Conservation (phyloP, 257 asterid species). For the Petunia axillaris region DNA sequence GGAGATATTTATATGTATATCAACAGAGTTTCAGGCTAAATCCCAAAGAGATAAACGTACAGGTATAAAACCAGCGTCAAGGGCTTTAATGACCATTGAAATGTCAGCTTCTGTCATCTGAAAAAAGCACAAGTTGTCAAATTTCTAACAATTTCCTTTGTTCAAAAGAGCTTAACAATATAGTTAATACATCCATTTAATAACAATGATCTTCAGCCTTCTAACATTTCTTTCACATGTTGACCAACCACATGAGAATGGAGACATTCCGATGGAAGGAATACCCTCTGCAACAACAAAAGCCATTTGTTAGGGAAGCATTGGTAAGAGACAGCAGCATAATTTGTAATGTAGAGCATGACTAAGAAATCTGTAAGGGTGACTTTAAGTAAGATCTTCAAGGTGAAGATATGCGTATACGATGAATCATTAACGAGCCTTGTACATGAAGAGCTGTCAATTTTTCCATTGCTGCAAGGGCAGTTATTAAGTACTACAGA, state of each 20-base stretch:
- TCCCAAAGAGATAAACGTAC: conserved; percentile 52
- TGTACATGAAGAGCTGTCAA: background rate
- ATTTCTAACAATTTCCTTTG: conserved; percentile 16
- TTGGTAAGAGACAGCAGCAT: conserved; percentile 2
- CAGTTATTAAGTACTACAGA: background rate
- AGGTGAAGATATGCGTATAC: background rate
- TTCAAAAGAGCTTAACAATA: conserved; percentile 7
- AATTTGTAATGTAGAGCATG: conserved; percentile 3
- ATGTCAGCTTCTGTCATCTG: conserved; percentile 76
- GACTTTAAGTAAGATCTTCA: background rate
- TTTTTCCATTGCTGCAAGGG: background rate
- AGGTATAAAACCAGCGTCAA: conserved; percentile 83
- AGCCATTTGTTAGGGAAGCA: conserved; percentile 15
- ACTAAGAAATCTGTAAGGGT: background rate
- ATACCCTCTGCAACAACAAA: conserved; percentile 79
- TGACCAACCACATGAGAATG: conserved; percentile 96
- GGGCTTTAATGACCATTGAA: conserved; percentile 59
- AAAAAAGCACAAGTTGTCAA: conserved; percentile 32
- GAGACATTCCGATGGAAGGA: conserved; percentile 95
- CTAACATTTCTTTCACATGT: conserved; percentile 87
- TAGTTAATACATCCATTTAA: conserved; percentile 9
- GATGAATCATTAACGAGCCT: background rate
- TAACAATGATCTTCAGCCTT: conserved; percentile 32
- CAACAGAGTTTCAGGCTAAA: background rate
- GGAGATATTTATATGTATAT: background rate